Evolutionary conservation across 345 rosid species (phyloP).

Genomic region (Raphanus sativus): DNA sequence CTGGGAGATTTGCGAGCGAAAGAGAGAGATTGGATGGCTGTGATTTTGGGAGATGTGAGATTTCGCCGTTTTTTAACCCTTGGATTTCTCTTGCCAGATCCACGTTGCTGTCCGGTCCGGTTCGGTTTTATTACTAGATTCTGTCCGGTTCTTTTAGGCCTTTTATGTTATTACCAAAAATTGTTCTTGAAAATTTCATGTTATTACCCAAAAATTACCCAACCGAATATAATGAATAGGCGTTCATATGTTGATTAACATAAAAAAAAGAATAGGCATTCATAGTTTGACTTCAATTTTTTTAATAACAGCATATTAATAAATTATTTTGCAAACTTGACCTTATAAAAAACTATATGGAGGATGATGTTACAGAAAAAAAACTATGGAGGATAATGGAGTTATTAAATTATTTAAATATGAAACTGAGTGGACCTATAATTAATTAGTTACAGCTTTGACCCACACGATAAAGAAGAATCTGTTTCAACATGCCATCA

Average conservation of each 20-base stretch:
- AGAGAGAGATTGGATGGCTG: conserved; percentile 37
- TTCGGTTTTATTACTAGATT: too few species aligned
- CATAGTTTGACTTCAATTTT: too few species aligned
- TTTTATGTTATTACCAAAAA: background rate
- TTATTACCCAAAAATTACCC: too few species aligned
- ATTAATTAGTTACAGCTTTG: background rate
- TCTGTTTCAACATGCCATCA: too few species aligned
- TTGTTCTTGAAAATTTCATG: too few species aligned
- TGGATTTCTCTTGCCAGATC: conserved; percentile 30
- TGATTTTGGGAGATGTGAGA: conserved; percentile 18
- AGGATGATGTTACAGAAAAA: too few species aligned
- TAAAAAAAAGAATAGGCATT: too few species aligned
- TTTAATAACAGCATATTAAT: background rate
- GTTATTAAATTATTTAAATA: background rate
- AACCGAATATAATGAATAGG: too few species aligned
- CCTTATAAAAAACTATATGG: background rate
- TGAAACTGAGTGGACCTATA: background rate
- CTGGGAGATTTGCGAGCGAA: conserved; percentile 14
- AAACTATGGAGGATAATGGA: background rate
- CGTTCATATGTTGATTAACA: too few species aligned
- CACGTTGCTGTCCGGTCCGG: conserved; percentile 34
- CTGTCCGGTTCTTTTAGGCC: too few species aligned
- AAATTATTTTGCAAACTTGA: background rate
- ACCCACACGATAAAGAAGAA: background rate
- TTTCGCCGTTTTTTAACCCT: conserved; percentile 25